Evolutionary conservation across 1,284 basidiomycete genomes (phyloP), one percentile per base, ranked within the genome.

Genomic region (Microbotryomycetes sp.): DNA sequence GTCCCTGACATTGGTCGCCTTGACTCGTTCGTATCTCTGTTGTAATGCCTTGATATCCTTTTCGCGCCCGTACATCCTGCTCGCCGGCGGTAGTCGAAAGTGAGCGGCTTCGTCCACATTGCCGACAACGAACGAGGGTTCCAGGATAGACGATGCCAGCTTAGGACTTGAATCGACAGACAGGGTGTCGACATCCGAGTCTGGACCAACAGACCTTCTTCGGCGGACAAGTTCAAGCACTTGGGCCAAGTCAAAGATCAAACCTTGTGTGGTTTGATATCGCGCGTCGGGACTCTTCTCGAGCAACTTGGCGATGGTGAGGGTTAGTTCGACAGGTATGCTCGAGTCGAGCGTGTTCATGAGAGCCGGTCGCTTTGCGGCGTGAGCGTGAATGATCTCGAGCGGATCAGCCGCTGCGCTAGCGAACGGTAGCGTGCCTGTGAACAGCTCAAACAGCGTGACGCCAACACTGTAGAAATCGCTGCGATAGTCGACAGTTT

Each of bases 331-430:
- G 25, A 53, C 51, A n/a, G 66, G 66, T 12, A 68, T 28, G 1
- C 49, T 56, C 6, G 56, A 16, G 31, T 68, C 66, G 52, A 66
- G n/a, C 6, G 47, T 29, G 7, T 45, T 31, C 45, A 61, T 60
- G 23, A 57, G 46, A 2, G 52, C 45, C 3, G 66, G 64, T 3
- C 62, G 56, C 19, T 47, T 57, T n/a, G 66, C 58, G 50, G 63
- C 63, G 55, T 68, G 66, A 0, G 66, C 59, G 26, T 68, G 66
- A 19, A 68, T 54, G 42, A 68, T 56, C 30, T 68, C 66, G 51
- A 68, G 56, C 3, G 66, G 63, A 56, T 68, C 66, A 28, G 16
- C 2, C 2, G 61, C 48, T 3, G 63, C 58, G 36, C 36, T 42
- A 19, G 61, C 59, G 23, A 68, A 68, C 7, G 64, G 66, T 2